These are phyloP conservation scores for Phlebopus sp. DNA, from an alignment of 1,284 basidiomycete species.

Conservation along the genomic window DNA sequence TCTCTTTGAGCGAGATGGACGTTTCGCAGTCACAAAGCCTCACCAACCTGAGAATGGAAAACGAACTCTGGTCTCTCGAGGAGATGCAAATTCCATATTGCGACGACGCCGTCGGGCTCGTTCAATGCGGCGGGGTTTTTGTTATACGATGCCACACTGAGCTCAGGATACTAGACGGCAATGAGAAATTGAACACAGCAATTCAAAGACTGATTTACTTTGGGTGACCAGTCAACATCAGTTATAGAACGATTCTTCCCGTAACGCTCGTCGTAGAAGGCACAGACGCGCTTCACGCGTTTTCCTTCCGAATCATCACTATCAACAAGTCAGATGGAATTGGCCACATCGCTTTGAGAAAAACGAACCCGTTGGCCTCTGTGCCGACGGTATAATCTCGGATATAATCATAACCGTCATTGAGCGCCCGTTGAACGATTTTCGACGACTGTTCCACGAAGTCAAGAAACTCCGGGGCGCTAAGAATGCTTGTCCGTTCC, in stretches of 20 bases:
- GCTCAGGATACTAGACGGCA: slow-evolving; percentile 80
- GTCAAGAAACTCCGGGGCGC: slow-evolving; percentile 85
- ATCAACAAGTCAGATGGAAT: slow-evolving; percentile 1
- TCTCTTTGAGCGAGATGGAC: slow-evolving; percentile 13
- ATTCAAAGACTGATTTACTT: slow-evolving; percentile 47
- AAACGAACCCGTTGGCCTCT: slow-evolving; percentile 67
- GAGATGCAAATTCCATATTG: slow-evolving; percentile 96
- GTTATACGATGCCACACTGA: slow-evolving; percentile 94
- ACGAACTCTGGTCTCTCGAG: slow-evolving; percentile 95
- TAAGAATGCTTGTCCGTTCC: slow-evolving; percentile 76
- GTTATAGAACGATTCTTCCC: slow-evolving; percentile 92
- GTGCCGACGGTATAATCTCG: slow-evolving; percentile 89
- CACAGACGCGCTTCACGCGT: slow-evolving; percentile 83
- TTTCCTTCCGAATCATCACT: slow-evolving; percentile 90
- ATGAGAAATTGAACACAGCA: slow-evolving; percentile 7
- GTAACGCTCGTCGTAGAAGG: slow-evolving; percentile 86
- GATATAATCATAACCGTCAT: slow-evolving; percentile 95
- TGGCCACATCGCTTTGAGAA: slow-evolving; percentile 4
- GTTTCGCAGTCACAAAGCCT: slow-evolving; percentile 3
- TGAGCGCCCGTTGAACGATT: slow-evolving; percentile 93
- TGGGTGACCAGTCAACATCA: slow-evolving; percentile 95
- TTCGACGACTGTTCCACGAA: slow-evolving; percentile 96
- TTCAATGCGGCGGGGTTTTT: slow-evolving; percentile 89
- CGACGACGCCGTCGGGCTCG: slow-evolving; percentile 95
- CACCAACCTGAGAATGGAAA: slow-evolving; percentile 89